These are phyloP conservation scores for Verbena officinalis DNA, from an alignment of 257 asterid genomes.

Conservation along the genomic window DNA sequence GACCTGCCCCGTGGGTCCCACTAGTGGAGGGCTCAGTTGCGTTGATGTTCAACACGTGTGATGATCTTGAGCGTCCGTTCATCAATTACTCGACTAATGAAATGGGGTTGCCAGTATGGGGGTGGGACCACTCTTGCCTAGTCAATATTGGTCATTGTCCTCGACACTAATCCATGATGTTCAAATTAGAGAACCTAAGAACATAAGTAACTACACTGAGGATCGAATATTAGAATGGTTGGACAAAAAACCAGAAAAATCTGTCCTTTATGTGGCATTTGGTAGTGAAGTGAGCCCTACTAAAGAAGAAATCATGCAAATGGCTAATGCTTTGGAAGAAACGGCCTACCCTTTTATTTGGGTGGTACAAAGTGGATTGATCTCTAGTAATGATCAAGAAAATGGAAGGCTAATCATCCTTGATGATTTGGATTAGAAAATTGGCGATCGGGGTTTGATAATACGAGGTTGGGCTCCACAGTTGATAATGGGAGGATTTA, in stretches of 20 bases:
- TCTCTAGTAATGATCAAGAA: constrained; percentile 9
- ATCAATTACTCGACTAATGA: constrained; percentile 34
- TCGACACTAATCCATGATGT: constrained; percentile 31
- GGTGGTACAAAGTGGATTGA: constrained; percentile 49
- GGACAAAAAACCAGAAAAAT: constrained; percentile 30
- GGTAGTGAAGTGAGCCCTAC: constrained; percentile 55
- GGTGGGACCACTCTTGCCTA: constrained; percentile 54
- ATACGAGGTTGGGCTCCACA: constrained; percentile 64
- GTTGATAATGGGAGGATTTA: constrained; percentile 45
- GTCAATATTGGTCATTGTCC: constrained; percentile 35
- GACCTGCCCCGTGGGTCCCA: constrained; percentile 41
- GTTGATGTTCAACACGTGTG: constrained; percentile 46
- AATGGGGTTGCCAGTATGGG: constrained; percentile 41
- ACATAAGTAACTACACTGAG: constrained; percentile 37
- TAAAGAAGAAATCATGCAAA: constrained; percentile 37
- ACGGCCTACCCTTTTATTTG: constrained; percentile 42
- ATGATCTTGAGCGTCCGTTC: constrained; percentile 39
- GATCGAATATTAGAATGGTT: constrained; percentile 44
- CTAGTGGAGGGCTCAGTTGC: constrained; percentile 41
- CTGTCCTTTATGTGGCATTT: constrained; percentile 49
- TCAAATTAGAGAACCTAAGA: constrained; percentile 34
- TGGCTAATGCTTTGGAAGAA: constrained; percentile 43
- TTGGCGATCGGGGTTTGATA: constrained; percentile 40
- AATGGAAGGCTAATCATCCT: constrained; percentile 37
- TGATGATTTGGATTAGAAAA: constrained; percentile 24